These are phyloP conservation scores for Camelina hispida DNA, from an alignment of 345 rosid species.

Conservation along the genomic window DNA sequence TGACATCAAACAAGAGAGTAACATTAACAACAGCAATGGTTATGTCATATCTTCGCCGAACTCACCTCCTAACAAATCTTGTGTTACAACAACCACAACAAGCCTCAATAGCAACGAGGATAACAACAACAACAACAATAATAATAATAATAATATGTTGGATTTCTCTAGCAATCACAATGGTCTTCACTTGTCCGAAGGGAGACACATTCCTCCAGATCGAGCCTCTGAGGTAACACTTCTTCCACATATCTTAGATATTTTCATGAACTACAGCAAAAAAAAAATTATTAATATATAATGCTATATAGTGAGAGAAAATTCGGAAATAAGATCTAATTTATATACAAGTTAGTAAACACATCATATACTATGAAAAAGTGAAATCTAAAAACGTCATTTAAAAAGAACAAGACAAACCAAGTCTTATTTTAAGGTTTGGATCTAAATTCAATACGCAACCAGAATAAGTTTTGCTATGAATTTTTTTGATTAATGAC, in stretches of 20 bases:
- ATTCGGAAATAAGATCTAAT: neutral
- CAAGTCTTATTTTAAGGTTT: conserved; percentile 30
- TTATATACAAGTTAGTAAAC: conserved; percentile 18
- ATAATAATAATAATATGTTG: conserved; percentile 60
- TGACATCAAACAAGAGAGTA: conserved; percentile 69
- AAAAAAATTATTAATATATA: neutral
- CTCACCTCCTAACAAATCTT: conserved; percentile 69
- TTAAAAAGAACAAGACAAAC: conserved; percentile 25
- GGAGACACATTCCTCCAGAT: conserved; percentile 71
- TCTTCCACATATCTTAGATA: neutral
- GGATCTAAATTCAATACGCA: conserved; percentile 29
- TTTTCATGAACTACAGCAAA: neutral
- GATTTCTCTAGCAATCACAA: conserved; percentile 63
- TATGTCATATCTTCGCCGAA: conserved; percentile 49
- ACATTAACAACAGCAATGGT: conserved; percentile 48
- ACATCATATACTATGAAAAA: conserved; percentile 16
- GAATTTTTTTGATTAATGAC: neutral
- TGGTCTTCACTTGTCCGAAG: conserved; percentile 50
- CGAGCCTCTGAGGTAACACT: conserved; percentile 73
- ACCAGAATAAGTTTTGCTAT: conserved; percentile 8
- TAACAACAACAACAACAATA: conserved; percentile 41
- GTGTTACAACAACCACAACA: conserved; percentile 58
- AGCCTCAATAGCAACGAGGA: conserved; percentile 45
- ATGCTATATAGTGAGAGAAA: conserved; percentile 6
- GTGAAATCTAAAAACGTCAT: conserved; percentile 19